Percentiles rank a stretch among this genome's conserved stretches.
These are phyloP conservation scores for Cladophialophora immunda DNA, from an alignment of 2,329 filamentous ascomycete species.

Conservation along the genomic window DNA sequence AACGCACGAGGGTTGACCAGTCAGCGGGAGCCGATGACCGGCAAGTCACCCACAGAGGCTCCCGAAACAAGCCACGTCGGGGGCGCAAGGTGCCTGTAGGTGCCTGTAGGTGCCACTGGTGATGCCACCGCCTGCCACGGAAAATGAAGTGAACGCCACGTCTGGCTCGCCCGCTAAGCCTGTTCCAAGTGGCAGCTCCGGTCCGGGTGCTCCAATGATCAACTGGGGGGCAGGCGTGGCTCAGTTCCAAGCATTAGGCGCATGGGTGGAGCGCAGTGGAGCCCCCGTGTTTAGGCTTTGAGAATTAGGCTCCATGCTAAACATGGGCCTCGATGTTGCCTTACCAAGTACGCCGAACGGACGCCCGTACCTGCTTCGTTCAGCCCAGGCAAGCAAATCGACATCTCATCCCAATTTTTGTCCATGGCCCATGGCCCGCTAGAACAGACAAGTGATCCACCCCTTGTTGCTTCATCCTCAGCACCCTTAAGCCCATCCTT, in stretches of 20 bases:
- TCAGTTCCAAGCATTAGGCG: conserved; percentile 23
- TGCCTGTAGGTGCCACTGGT: conserved; percentile 11
- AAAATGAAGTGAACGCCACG: conserved; percentile 31
- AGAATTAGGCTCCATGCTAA: conserved; percentile 28
- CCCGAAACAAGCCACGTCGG: conserved; percentile 22
- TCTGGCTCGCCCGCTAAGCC: conserved; percentile 19
- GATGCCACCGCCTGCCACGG: conserved; percentile 15
- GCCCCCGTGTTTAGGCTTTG: conserved; percentile 20
- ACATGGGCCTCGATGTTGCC: conserved; percentile 13
- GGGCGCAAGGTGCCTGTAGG: too few species aligned
- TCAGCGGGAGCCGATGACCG: conserved; percentile 4
- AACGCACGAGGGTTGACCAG: conserved; percentile 13
- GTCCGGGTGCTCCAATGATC: conserved; percentile 20
- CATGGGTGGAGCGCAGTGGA: conserved; percentile 4
- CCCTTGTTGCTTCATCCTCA: conserved; percentile 29
- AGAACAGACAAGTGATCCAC: conserved; percentile 18
- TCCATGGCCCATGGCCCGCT: not conserved
- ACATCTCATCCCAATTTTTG: conserved; percentile 24
- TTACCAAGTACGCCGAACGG: conserved; percentile 5
- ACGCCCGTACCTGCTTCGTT: conserved; percentile 12
- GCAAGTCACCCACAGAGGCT: conserved; percentile 6
- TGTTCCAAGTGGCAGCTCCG: conserved; percentile 22
- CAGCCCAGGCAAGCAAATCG: conserved; percentile 9
- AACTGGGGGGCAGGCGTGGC: conserved; percentile 19
- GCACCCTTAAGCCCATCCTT: conserved; percentile 6